Conservation (phyloP, 805 yeast species). For the Kregervanrija pseudodelftensis region DNA sequence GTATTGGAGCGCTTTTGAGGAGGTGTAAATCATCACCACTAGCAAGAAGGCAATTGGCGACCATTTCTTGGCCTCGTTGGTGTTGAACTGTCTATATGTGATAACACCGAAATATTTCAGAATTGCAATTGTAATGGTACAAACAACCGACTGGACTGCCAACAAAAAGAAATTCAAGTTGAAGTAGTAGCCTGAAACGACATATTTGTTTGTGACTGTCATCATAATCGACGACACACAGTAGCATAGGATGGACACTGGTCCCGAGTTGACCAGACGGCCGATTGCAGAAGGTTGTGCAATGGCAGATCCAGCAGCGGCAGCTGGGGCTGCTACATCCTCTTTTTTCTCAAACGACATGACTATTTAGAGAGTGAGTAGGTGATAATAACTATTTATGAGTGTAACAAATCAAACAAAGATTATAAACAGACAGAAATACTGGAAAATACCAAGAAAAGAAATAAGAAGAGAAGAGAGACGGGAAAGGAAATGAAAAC, state of each 20-base stretch:
- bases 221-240: slow-evolving; percentile 91
- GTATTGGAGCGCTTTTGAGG: slow-evolving; percentile 88
- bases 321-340: slow-evolving; percentile 2
- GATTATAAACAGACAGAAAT: too few species aligned
- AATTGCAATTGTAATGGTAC: slow-evolving; percentile 65
- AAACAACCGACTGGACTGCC: slow-evolving; percentile 83
- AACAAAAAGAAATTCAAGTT: slow-evolving; percentile 82
- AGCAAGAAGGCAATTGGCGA: slow-evolving; percentile 85
- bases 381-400: too few species aligned
- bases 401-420: too few species aligned
- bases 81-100: slow-evolving; percentile 79
- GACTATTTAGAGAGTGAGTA: too few species aligned
- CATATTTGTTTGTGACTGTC: slow-evolving; percentile 97
- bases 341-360: too few species aligned
- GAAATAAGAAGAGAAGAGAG: background rate
- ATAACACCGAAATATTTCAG: slow-evolving; percentile 70
- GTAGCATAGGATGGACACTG: slow-evolving; percentile 70
- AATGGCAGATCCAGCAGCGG: slow-evolving; percentile 12
- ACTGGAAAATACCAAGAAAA: background rate
- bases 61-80: slow-evolving; percentile 91
- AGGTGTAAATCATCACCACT: slow-evolving; percentile 92
- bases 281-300: slow-evolving; percentile 13
- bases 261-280: slow-evolving; percentile 44
- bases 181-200: slow-evolving; percentile 65
- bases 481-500: background rate